Base-by-base conservation (phyloP, 768 basidiomycete species). In the Xerocomellus chrysenteron region DNA sequence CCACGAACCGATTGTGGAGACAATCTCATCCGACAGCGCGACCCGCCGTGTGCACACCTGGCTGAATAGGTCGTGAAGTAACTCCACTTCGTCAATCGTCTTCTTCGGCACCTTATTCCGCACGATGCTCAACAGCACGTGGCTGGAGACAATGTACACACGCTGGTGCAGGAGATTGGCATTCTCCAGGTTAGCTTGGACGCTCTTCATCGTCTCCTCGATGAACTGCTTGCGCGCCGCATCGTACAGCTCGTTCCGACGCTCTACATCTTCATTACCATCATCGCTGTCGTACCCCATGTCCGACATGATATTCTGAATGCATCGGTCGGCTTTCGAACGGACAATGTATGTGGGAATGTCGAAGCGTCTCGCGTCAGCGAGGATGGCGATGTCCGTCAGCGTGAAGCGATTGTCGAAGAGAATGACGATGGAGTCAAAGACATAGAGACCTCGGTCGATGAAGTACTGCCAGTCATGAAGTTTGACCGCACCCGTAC, bases 101-200 rank as follows among this genome's bases (percentile, higher is more conserved):
- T n/a, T n/a, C n/a, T n/a, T n/a, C n/a, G n/a, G n/a, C n/a, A 8
- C n/a, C n/a, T n/a, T n/a, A n/a, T n/a, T 48, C 33, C 10, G 40
- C 19, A 65, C 54, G 17, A 65, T 51, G 32, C 45, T 17, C 21
- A 54, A 39, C 30, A 69, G 13, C 0, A 55, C 45, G 33, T 52
- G 30, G 51, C 57, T 64, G n/a, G 68, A 69, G 32, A 69, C 46
- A 30, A 67, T 63, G n/a, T 65, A 69, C 5, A 66, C 68, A 17
- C 55, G 65, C 46, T 64, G 59, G 8, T 62, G 39, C 2, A 57
- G 54, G 3, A 69, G 43, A 8, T 60, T 55, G 0, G 59, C 62
- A 13, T 59, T 48, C 47, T 58, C 42, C 44, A 69, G 24, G 52
- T 57, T 59, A 5, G 40, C 10, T 17, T 55, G 44, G 16, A 67